These are phyloP conservation scores for Paracoccidioides brasiliensis DNA, from an alignment of 2,329 filamentous ascomycete genomes.

Conservation along the genomic window DNA sequence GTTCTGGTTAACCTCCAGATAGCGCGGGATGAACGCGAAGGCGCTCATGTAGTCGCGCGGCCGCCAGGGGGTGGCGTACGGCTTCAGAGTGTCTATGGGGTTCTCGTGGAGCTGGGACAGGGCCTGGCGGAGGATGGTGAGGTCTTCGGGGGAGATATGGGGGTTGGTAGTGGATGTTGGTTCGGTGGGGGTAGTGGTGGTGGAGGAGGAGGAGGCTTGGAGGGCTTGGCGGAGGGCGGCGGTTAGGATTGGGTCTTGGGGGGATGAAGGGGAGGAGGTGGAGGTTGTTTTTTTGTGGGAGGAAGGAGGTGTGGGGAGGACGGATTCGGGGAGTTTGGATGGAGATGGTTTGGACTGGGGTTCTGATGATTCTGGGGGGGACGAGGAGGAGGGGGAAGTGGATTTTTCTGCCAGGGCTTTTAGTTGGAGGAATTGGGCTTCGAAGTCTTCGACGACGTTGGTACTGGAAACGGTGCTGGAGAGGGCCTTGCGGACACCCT, in stretches of 20 bases:
- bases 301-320: neutral
- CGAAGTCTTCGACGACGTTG: conserved; percentile 35
- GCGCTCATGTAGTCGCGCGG: conserved; percentile 77
- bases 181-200: too few species aligned
- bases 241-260: neutral
- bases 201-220: conserved; percentile 15
- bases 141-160: conserved; percentile 36
- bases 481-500: conserved; percentile 50
- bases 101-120: conserved; percentile 58
- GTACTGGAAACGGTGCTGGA: conserved; percentile 37
- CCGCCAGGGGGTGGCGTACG: conserved; percentile 83
- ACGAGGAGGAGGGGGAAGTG: neutral
- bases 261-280: neutral
- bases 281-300: neutral
- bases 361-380: neutral
- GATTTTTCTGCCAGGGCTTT: conserved; percentile 20
- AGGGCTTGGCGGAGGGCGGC: conserved; percentile 21
- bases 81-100: conserved; percentile 60
- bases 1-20: conserved; percentile 95
- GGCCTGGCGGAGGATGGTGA: conserved; percentile 39
- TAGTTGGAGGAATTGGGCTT: conserved; percentile 43
- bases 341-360: neutral
- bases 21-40: conserved; percentile 89
- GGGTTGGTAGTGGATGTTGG: conserved; percentile 20
- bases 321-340: neutral